Base-by-base conservation (phyloP, 257 asterid genomes). In the Cynanchum wilfordii region DNA sequence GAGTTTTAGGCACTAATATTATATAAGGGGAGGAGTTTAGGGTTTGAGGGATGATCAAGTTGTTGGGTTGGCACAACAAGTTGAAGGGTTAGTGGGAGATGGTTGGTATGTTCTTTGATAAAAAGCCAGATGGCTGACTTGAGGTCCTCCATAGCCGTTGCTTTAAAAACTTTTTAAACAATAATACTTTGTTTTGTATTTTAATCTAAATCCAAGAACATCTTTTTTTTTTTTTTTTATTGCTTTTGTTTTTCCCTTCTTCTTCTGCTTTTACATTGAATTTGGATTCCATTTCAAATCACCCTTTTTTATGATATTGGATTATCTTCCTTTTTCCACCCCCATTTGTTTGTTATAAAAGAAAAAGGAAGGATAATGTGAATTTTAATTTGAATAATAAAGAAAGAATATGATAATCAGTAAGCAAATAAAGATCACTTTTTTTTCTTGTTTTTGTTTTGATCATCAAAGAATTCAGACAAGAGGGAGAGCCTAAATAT, bases 111-210 rank as follows among this genome's bases (percentile, higher is more conserved):
- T 5, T 51, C 54, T 76, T 69, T 42, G 11, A 7, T 40, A 6
- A 60, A 76, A 36, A 64, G 65, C 49, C 69, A 60, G 64, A 57
- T 56, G 74, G 70, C 57, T 70, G 79, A 52, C 60, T 63, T 36
- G 10, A 67, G 76, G 38, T 71, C 71, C 44, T 60, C 67, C 66
- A 69, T 64, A 17, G 50, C 79, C 79, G 33, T 62, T 69, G 66
- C 66, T 76, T 76, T 74, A 24, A 72, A 16, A n/a, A n/a, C n/a
- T n/a, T n/a, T n/a, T n/a, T n/a, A n/a, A n/a, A n/a, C n/a, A n/a
- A n/a, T n/a, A n/a, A n/a, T n/a, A 15, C 59, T 40, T 4, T 36
- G 2, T 16, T 27, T 17, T 27, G 10, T 5, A 2, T 42, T 42
- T 7, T 42, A 42, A 13, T 38, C 55, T 25, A 49, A 47, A 50